Percentiles rank a stretch among this genome's conserved stretches.
phyloP scores from a whole-genome alignment of 2,329 filamentous ascomycete species.

The Calonectria fujianensis region DNA sequence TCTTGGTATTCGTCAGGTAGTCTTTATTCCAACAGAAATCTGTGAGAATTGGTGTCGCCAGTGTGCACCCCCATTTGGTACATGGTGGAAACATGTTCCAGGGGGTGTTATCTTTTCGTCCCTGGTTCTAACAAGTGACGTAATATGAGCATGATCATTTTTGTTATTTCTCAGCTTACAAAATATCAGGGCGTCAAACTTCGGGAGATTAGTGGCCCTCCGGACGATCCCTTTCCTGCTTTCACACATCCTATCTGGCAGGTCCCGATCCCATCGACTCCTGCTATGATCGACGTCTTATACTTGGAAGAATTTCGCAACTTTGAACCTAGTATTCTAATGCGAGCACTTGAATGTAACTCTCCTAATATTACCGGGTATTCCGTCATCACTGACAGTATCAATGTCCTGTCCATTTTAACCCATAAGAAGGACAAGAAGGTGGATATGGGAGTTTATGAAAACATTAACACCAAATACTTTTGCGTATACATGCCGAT shows the following conservation, averaged over 20 bases:
- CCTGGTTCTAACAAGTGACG: neutral
- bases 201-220: neutral
- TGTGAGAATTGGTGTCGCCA: neutral
- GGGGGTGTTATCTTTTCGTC: neutral
- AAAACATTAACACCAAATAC: neutral
- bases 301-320: neutral
- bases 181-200: neutral
- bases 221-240: neutral
- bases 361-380: neutral
- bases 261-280: neutral
- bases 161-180: neutral
- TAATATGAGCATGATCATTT: neutral
- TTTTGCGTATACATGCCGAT: neutral
- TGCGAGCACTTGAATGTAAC: neutral
- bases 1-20: neutral
- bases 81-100: slow-evolving; percentile 1
- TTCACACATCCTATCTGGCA: neutral
- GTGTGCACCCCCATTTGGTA: neutral
- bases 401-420: neutral
- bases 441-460: neutral
- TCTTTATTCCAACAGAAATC: neutral
- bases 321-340: neutral
- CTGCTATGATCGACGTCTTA: neutral
- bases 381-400: neutral
- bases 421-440: neutral